These are phyloP conservation scores for Samsoniella hepiali DNA, from an alignment of 2,329 filamentous ascomycete species.

Conservation along the genomic window DNA sequence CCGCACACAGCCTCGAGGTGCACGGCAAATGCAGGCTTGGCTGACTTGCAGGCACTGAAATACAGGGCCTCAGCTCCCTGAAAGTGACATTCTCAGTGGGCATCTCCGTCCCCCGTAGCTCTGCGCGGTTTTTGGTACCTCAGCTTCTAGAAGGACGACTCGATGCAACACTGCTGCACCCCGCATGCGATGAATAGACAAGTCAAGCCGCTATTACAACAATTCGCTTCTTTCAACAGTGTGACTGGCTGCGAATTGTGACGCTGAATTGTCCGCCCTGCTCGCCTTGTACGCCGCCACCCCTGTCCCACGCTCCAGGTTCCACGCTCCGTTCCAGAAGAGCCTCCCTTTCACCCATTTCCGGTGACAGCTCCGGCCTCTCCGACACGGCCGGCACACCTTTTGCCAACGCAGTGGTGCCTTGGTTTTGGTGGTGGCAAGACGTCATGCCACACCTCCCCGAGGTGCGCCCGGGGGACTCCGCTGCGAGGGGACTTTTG, in stretches of 20 bases:
- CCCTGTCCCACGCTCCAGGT: not conserved
- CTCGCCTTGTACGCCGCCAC: not conserved
- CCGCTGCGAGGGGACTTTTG: not conserved
- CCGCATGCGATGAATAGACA: not conserved
- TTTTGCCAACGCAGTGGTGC: not conserved
- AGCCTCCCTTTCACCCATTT: not conserved
- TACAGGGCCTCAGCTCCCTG: not conserved
- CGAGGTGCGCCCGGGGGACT: not conserved
- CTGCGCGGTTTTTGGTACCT: not conserved
- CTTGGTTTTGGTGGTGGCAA: not conserved
- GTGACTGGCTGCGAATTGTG: no score
- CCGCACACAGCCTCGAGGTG: not conserved
- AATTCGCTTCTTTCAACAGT: no score
- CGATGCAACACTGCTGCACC: not conserved
- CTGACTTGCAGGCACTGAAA: not conserved
- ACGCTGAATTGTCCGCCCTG: no score
- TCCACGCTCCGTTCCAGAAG: constrained; percentile 1
- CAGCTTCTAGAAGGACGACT: not conserved
- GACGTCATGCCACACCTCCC: constrained; percentile 1
- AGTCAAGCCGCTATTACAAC: no score
- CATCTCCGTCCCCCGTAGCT: not conserved
- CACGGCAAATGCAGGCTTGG: not conserved
- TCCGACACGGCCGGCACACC: not conserved
- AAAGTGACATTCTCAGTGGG: not conserved
- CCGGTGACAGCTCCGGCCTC: not conserved